Evolutionary conservation across 306 rosid species (phyloP), one percentile per base, ranked within the genome.

Genomic region (Potentilla sterilis): DNA sequence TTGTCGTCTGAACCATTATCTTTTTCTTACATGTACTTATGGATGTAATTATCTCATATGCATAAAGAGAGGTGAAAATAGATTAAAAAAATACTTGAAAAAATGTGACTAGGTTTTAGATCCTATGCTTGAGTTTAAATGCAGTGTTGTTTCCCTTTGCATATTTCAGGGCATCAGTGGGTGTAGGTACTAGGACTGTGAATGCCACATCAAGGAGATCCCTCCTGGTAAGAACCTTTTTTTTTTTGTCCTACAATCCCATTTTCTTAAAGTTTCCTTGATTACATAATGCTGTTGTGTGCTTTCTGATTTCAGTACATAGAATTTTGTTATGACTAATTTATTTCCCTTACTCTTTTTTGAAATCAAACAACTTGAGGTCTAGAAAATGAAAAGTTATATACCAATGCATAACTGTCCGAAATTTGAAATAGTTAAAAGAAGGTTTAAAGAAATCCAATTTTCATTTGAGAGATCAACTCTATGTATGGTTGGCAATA

Each of bases 131-230:
- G 9, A 70, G 28, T 44, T 75, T 77, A 74, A 51, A 70, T 54
- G 79, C 51, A 57, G 1, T 28, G 24, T 69, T 47, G 42, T 48
- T 78, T 32, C 79, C 7, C 49, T 79, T 6, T 79, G 72, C 75
- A 72, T 67, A 58, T 75, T 80, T 21, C 67, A 93, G 97, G 87
- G 76, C 78, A 82, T 76, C 83, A 52, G 78, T 80, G 24, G 85
- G 88, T 87, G 70, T 86, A 73, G 77, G 86, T 67, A 28, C 77
- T 48, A 86, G 77, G 80, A 62, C 68, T 74, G 75, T 54, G 48
- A 82, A 77, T 44, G 73, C 81, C 74, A 69, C 87, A 42, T 72
- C 85, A 51, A 86, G 88, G 80, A 93, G 83, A 81, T 83, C 98
- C 52, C 15, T 82, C 63, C 78, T 75, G 92, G 98, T 93, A 86